Evolutionary conservation across 495 filamentous ascomycete genomes (phyloP).

Genomic region (Daldinia loculata): DNA sequence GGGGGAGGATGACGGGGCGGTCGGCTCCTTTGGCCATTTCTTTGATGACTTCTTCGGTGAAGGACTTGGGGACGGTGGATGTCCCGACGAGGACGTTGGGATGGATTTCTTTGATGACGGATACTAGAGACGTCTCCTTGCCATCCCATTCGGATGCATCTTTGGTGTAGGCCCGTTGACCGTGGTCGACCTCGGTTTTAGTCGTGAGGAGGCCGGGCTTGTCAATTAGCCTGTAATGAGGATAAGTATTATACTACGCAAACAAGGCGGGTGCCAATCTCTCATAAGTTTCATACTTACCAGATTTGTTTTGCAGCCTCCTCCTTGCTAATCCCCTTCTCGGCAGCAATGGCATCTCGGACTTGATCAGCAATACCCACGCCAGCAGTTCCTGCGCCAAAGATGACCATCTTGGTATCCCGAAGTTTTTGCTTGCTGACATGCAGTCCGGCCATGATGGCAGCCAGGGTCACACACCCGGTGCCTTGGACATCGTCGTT

Average conservation of each 20-base stretch:
- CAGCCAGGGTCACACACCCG: constrained; percentile 85
- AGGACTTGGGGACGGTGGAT: constrained; percentile 80
- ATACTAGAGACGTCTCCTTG: constrained; percentile 67
- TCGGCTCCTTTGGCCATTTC: constrained; percentile 84
- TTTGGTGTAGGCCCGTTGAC: constrained; percentile 73
- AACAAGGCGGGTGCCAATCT: no score
- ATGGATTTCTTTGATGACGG: constrained; percentile 74
- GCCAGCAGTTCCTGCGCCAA: constrained; percentile 86
- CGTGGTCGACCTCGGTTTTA: constrained; percentile 64
- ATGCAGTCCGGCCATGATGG: constrained; percentile 75
- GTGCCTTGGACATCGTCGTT: constrained; percentile 95
- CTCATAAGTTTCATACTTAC: constrained; percentile 49
- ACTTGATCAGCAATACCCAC: constrained; percentile 90
- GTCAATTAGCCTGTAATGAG: constrained; percentile 73
- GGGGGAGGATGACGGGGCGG: constrained; percentile 81
- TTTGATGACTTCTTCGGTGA: constrained; percentile 75
- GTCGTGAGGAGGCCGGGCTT: constrained; percentile 79
- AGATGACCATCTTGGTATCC: constrained; percentile 76
- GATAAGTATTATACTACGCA: constrained; percentile 1
- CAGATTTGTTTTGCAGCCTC: constrained; percentile 86
- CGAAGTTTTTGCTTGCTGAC: constrained; percentile 71
- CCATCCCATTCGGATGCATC: constrained; percentile 70
- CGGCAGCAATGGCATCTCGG: constrained; percentile 75
- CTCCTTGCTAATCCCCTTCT: constrained; percentile 70
- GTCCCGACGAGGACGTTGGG: constrained; percentile 87